Base-by-base conservation (phyloP, 306 rosid species). In the Luffa aegyptiaca region DNA sequence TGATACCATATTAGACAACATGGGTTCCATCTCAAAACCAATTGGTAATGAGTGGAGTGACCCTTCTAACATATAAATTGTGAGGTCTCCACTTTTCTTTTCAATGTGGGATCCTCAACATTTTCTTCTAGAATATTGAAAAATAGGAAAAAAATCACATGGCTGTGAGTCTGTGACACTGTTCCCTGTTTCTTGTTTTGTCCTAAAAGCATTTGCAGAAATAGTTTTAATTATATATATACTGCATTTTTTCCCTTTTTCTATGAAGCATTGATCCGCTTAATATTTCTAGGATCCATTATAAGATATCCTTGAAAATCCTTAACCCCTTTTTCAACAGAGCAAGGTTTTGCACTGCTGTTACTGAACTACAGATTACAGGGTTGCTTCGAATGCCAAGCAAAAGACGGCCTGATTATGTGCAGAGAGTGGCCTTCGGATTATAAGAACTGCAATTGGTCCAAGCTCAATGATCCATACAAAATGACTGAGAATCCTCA, bases 301-400 rank as follows among this genome's bases (percentile, higher is more conserved):
- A 33, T 33, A 9, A 49, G 63, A 33, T 35, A n/a, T 45, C 16
- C 55, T 45, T 74, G 12, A 78, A 20, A 31, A 68, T 90, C 93
- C 97, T 93, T 90, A 85, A 93, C 82, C 64, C 62, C 56, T 55
- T 42, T 59, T 80, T 79, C 81, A 7, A 79, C 71, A 93, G 96
- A 90, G 98, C 97, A 39, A 91, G 97, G 76, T 92, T 95, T 90
- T 95, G 98, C 84, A 88, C 84, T 84, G 97, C 96, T 77, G 88
- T 92, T 49, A 86, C 89, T 8, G 97, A 95, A 87, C 87, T 95
- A 65, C 97, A 90, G 87, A 90, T 95, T 75, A 85, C 92, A 7
- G 98, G 97, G 51, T 88, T 95, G 70, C 83, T 95, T 71, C 92
- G 97, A 84, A 88, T 92, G 97, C 97, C 97, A 12, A 88, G 90